Evolutionary conservation across 2,329 filamentous ascomycete genomes (phyloP).

Genomic region (Penicillium sp.): DNA sequence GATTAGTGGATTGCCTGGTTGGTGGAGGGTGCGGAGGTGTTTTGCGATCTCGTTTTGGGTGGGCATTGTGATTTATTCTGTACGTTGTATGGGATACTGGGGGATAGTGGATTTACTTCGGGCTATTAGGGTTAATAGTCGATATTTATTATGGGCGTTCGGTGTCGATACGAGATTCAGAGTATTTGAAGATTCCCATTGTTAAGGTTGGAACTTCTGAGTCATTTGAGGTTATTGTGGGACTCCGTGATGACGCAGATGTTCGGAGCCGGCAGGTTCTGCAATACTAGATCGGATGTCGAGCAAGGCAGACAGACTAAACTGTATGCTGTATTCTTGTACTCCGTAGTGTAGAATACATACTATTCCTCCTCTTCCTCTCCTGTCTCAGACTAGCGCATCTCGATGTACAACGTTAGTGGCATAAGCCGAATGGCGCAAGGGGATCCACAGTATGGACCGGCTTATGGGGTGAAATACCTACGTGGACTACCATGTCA

Average conservation of each 20-base stretch:
- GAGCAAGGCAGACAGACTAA: conserved; percentile 7
- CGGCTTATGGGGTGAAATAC: neutral
- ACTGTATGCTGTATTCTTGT: conserved; percentile 3
- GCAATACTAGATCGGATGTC: conserved; percentile 5
- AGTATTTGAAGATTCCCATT: neutral
- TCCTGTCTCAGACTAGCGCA: conserved; percentile 19
- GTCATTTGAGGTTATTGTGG: neutral
- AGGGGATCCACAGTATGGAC: conserved; percentile 19
- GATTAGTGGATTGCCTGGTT: conserved; percentile 52
- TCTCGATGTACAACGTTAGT: neutral
- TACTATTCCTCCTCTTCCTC: neutral
- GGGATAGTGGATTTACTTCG: neutral
- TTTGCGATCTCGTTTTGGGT: conserved; percentile 10
- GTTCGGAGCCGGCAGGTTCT: neutral
- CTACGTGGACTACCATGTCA: neutral
- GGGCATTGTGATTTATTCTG: too few relatives aligned
- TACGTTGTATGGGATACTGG: too few relatives aligned
- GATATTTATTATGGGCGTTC: neutral
- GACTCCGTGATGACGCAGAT: neutral
- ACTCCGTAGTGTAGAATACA: neutral
- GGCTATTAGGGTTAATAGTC: neutral
- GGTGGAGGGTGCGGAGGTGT: conserved; percentile 48
- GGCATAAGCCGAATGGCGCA: conserved; percentile 14
- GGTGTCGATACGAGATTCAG: too few relatives aligned
- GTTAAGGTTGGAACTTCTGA: neutral